Percentiles rank a stretch among this genome's conserved stretches.
These are phyloP conservation scores for Blastomyces parvus DNA, from an alignment of 2,329 filamentous ascomycete genomes.

Conservation along the genomic window DNA sequence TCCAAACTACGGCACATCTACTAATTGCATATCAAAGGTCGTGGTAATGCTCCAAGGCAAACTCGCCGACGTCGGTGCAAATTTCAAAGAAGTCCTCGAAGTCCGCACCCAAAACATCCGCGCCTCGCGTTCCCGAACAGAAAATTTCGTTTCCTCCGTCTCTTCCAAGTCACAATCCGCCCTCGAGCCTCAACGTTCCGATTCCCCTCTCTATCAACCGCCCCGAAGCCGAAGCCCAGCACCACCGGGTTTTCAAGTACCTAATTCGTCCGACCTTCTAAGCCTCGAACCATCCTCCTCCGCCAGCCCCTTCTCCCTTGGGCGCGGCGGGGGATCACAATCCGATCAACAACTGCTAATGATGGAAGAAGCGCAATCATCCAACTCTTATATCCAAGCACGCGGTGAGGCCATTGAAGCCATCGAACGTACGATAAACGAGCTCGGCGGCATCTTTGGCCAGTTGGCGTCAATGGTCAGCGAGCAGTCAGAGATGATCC, in stretches of 20 bases:
- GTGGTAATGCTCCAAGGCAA: constrained; percentile 85
- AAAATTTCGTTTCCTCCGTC: constrained; percentile 91
- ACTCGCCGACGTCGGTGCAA: constrained; percentile 81
- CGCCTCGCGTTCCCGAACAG: constrained; percentile 79
- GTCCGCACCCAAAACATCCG: constrained; percentile 97
- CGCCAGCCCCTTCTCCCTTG: constrained; percentile 30
- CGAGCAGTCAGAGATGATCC: constrained; percentile 96
- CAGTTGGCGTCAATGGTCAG: constrained; percentile 94
- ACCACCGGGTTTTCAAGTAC: constrained; percentile 43
- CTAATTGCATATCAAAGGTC: constrained; percentile 36
- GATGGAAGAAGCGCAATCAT: constrained; percentile 83
- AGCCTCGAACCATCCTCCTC: constrained; percentile 62
- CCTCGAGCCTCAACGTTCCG: constrained; percentile 59
- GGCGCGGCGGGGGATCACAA: constrained; percentile 39
- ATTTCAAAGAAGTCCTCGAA: constrained; percentile 96
- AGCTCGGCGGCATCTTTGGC: constrained; percentile 85
- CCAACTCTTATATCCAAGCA: constrained; percentile 85
- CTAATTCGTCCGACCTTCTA: constrained; percentile 56
- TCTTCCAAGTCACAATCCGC: constrained; percentile 61
- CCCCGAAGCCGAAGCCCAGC: constrained; percentile 56
- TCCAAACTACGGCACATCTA: constrained; percentile 4
- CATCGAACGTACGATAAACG: constrained; percentile 89
- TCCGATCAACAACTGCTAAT: constrained; percentile 81
- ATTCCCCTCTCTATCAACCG: constrained; percentile 78
- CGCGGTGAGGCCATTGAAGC: constrained; percentile 92